Conservation (phyloP, 192 early-diverging fungal species). For the Backusella macrospora region DNA sequence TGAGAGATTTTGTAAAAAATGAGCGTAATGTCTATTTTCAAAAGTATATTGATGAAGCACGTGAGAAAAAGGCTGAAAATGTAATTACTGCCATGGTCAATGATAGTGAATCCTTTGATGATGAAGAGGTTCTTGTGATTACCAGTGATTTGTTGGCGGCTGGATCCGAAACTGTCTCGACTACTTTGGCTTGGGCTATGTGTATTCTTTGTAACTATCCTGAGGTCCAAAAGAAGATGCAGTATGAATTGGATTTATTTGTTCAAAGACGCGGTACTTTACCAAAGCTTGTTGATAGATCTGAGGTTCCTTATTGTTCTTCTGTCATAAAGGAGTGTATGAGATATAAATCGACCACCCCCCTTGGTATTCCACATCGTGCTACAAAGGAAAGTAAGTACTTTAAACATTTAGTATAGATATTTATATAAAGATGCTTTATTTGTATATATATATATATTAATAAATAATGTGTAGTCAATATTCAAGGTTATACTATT, state of each 20-base stretch:
- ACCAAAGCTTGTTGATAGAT: conserved; percentile 3
- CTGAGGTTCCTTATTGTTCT: conserved; percentile 21
- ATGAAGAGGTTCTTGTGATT: neutral
- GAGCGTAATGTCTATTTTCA: neutral
- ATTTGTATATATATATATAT: neutral
- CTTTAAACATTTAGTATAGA: neutral
- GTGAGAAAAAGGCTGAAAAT: neutral
- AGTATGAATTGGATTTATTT: conserved; percentile 25
- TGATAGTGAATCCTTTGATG: neutral
- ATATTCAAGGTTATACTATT: conserved; percentile 44
- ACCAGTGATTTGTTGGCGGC: conserved; percentile 10
- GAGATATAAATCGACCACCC: conserved; percentile 7
- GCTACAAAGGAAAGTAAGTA: conserved; percentile 22
- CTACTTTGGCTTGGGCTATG: conserved; percentile 23
- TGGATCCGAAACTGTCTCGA: conserved; percentile 16
- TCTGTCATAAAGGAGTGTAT: conserved; percentile 26
- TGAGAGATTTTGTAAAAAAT: neutral
- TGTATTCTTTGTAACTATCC: conserved; percentile 22
- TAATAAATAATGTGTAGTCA: neutral
- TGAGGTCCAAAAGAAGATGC: conserved; percentile 16
- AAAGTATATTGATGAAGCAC: neutral
- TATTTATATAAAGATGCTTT: neutral
- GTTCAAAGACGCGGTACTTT: neutral
- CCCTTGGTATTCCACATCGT: conserved; percentile 27
- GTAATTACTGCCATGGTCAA: neutral